Conservation (phyloP, 2,329 filamentous ascomycete species). For the Xylaria multiplex region DNA sequence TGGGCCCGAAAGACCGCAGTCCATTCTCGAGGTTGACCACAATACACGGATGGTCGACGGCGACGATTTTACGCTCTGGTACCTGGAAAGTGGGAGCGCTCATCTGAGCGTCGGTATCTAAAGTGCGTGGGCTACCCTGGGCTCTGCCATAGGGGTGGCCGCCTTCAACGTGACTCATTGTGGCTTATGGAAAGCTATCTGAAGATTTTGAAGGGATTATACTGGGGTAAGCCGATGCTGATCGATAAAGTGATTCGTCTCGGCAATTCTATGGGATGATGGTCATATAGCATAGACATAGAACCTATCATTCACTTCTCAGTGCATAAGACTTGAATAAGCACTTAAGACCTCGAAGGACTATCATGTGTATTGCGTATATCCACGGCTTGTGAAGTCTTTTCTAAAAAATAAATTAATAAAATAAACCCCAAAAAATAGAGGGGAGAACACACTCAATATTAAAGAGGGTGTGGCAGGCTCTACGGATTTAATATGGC, state of each 20-base stretch:
- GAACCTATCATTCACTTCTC: no score
- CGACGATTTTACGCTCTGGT: slow-evolving; percentile 52
- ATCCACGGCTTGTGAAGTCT: no score
- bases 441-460: no score
- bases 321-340: no score
- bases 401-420: no score
- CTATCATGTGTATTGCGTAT: no score
- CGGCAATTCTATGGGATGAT: neutral
- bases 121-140: slow-evolving; percentile 18
- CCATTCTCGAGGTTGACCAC: slow-evolving; percentile 55
- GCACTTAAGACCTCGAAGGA: no score
- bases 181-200: neutral
- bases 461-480: neutral
- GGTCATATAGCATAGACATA: neutral
- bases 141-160: slow-evolving; percentile 21
- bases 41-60: slow-evolving; percentile 58
- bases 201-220: neutral
- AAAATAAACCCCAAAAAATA: no score
- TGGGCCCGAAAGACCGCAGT: slow-evolving; percentile 54
- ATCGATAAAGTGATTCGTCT: neutral
- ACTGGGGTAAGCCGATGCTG: neutral
- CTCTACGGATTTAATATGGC: neutral
- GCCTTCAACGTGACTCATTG: slow-evolving; percentile 19
- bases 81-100: slow-evolving; percentile 53
- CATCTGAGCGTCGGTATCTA: slow-evolving; percentile 20